Conservation (phyloP, 2,329 filamentous ascomycete genomes). For the Fusarium luffae region DNA sequence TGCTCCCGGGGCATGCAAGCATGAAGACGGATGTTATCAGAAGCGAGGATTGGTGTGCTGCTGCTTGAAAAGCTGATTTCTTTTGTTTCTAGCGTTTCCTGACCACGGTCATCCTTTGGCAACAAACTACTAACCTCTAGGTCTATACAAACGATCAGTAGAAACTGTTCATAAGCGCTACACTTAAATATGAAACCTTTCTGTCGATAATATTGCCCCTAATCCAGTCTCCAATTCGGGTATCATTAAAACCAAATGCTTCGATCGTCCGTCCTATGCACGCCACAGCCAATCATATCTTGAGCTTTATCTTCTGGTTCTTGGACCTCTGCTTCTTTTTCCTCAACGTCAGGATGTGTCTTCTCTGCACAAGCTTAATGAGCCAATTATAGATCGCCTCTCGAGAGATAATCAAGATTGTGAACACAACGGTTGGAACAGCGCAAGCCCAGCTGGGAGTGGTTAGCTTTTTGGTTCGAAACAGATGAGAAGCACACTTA, state of each 20-base stretch:
- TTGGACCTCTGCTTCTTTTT: conserved; percentile 51
- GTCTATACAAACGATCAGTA: not conserved
- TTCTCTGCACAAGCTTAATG: conserved; percentile 56
- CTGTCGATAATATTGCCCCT: not conserved
- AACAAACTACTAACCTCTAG: not conserved
- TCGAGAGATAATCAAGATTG: conserved; percentile 63
- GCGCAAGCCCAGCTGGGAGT: conserved; percentile 71
- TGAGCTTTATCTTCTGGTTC: conserved; percentile 42
- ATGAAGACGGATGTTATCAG: not conserved
- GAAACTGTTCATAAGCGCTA: not conserved
- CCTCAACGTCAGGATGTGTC: conserved; percentile 57
- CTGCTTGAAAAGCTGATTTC: not conserved
- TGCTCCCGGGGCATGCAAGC: not conserved
- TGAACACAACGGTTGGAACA: conserved; percentile 62
- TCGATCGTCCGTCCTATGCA: conserved; percentile 3
- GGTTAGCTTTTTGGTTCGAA: not conserved
- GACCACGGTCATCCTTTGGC: not conserved
- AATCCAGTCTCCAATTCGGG: conserved; percentile 36
- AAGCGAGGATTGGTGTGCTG: not conserved
- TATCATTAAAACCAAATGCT: conserved; percentile 37
- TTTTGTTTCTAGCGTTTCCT: not conserved
- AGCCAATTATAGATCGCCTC: conserved; percentile 60
- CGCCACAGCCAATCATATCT: conserved; percentile 24
- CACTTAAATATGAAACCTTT: not conserved
- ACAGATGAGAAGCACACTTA: conserved; percentile 50